Evolutionary conservation across 768 basidiomycete species (phyloP), one percentile per base, ranked within the genome.

Genomic region (Saitozyma sp.): DNA sequence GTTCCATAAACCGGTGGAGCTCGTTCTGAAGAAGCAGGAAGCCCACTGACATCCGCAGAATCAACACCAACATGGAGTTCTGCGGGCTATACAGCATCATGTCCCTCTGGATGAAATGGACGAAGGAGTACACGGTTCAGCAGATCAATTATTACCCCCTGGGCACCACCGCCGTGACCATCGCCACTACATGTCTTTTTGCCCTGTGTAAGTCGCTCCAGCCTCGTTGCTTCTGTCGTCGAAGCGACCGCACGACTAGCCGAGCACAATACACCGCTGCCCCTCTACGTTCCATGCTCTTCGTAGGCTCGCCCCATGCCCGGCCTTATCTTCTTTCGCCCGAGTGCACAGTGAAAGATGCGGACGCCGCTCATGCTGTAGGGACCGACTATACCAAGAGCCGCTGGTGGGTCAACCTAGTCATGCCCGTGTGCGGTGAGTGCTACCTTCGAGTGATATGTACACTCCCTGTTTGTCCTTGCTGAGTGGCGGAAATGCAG

Each of bases 121-220:
- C 65, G 6, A 69, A 65, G 7, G 41, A 43, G 39, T 61, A 60
- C 42, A 57, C 55, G 37, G 38, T 45, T 6, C 59, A 43, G 9
- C 42, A 52, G 66, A 52, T 74, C 66, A 73, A 71, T 57, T 77
- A 75, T 60, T 75, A 64, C 37, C 73, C 76, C 0, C 58, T 54
- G 0, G 67, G 67, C 17, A 66, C 69, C 14, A 70, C 67, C 1
- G 69, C 73, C 6, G 64, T 70, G 6, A 57, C 64, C 14, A 74
- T 78, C 56, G 61, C 75, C 1, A 64, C 66, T 1, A 72, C 73
- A 0, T 68, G 68, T 56, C 40, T 58, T 46, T 58, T 58, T n/a
- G 56, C 56, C 0, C 29, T 58, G 6, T 58, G 56, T 58, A 16
- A 50, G 56, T 58, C 2, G 29, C 29, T 5, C 29, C 29, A 29